A percentile compares a stretch with the other conserved stretches of the same genome.
Evolutionary conservation across 1,284 basidiomycete genomes (phyloP).

Genomic region (Athelia sp.): DNA sequence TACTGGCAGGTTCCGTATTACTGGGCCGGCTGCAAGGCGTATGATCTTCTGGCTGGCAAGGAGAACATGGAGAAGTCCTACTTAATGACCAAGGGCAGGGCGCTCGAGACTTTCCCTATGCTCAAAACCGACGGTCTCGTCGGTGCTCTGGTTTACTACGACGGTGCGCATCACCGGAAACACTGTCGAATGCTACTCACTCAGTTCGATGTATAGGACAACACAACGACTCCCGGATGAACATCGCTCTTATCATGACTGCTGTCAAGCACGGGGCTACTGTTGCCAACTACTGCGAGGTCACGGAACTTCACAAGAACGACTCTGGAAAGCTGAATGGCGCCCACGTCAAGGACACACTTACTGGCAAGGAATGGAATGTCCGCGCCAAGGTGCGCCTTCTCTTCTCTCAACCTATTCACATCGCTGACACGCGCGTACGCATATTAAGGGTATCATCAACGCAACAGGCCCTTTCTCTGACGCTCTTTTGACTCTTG

Average conservation of each 20-base stretch:
- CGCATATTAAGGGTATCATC: conserved; percentile 91
- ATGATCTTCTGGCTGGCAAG: conserved; percentile 91
- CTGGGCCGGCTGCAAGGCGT: conserved; percentile 94
- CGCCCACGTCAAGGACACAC: conserved; percentile 75
- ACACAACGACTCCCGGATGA: conserved; percentile 99
- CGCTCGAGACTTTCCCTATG: conserved; percentile 95
- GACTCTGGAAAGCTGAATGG: conserved; percentile 65
- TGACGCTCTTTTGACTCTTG: conserved; percentile 84
- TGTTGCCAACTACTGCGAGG: conserved; percentile 89
- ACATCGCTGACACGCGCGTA: too few species aligned
- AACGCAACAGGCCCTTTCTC: conserved; percentile 97
- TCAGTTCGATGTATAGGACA: conserved; percentile 73
- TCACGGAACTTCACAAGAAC: conserved; percentile 76
- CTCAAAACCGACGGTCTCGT: conserved; percentile 90
- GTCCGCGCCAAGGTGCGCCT: conserved; percentile 77
- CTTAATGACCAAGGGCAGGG: conserved; percentile 90
- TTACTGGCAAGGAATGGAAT: conserved; percentile 82
- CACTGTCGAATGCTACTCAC: not conserved
- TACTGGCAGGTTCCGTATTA: conserved; percentile 99
- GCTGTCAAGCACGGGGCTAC: conserved; percentile 92
- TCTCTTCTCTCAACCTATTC: too few species aligned
- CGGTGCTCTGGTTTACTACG: conserved; percentile 95
- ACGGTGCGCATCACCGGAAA: conserved; percentile 54
- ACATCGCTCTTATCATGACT: conserved; percentile 90
- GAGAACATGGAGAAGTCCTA: conserved; percentile 98